A percentile compares a stretch with the other conserved stretches of the same genome.
Conservation (phyloP, 345 rosid species). For the Isatis tinctoria region DNA sequence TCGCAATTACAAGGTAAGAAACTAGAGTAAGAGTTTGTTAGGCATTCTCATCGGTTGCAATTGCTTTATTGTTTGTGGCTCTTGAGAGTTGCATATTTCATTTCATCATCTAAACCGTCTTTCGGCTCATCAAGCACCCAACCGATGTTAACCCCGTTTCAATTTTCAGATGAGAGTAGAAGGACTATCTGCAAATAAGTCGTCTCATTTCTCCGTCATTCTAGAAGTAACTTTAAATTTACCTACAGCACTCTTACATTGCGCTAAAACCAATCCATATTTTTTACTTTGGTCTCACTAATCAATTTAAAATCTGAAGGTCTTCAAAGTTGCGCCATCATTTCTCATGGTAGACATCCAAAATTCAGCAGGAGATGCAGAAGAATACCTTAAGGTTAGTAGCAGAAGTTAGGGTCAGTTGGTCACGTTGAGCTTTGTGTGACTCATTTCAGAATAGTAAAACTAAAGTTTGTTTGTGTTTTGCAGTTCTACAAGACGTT, state of each 20-base stretch:
- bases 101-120: neutral
- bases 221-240: slow-evolving; percentile 51
- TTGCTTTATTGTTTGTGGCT: neutral
- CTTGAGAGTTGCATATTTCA: neutral
- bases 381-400: slow-evolving; percentile 78
- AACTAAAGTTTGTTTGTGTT: neutral
- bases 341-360: slow-evolving; percentile 84
- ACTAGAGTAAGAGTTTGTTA: neutral
- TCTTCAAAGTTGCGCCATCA: slow-evolving; percentile 89
- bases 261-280: neutral
- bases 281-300: neutral
- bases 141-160: neutral
- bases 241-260: neutral
- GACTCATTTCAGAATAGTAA: neutral
- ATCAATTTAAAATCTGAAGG: slow-evolving; percentile 36
- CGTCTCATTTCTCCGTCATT: slow-evolving; percentile 68
- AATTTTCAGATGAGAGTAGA: slow-evolving; percentile 87
- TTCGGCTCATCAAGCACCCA: neutral
- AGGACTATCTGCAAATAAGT: slow-evolving; percentile 69
- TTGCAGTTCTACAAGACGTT: slow-evolving; percentile 90
- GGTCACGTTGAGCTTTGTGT: neutral
- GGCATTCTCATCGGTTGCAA: neutral
- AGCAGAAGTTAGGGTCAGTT: too few species aligned
- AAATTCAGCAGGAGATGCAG: slow-evolving; percentile 50
- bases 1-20: slow-evolving; percentile 82